Evolutionary conservation across 257 asterid species (phyloP).

Genomic region (Coffea canephora): DNA sequence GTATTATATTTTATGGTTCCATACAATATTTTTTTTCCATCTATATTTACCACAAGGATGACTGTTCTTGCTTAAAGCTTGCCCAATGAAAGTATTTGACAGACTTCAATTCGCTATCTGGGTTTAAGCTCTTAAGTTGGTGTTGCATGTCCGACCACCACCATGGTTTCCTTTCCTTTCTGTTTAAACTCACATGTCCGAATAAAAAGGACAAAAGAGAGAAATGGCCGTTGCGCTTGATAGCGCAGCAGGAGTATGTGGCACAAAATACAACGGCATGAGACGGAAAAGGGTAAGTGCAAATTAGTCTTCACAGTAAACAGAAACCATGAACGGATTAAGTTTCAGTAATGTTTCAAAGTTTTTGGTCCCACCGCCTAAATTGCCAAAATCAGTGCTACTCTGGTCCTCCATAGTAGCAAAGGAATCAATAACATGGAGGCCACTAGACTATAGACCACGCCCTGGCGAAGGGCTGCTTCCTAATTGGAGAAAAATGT

Average conservation of each 20-base stretch:
- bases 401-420: neutral
- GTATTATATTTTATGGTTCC: no score
- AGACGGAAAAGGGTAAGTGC: neutral
- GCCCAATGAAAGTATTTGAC: no score
- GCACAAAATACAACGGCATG: neutral
- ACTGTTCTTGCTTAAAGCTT: neutral
- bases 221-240: neutral
- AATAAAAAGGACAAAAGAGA: neutral
- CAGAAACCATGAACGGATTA: neutral
- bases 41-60: neutral
- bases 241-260: neutral
- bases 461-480: neutral
- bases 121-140: neutral
- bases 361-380: slow-evolving; percentile 2
- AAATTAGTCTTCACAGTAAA: neutral
- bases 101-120: neutral
- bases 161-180: neutral
- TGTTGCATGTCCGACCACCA: neutral
- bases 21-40: neutral
- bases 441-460: neutral
- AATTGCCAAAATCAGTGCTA: neutral
- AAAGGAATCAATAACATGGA: slow-evolving; percentile 2
- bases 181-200: neutral
- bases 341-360: neutral
- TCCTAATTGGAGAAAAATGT: neutral